A percentile compares a stretch with the other conserved stretches of the same genome.
Evolutionary conservation across 2,329 filamentous ascomycete genomes (phyloP).

Genomic region (Madurella fahalii): DNA sequence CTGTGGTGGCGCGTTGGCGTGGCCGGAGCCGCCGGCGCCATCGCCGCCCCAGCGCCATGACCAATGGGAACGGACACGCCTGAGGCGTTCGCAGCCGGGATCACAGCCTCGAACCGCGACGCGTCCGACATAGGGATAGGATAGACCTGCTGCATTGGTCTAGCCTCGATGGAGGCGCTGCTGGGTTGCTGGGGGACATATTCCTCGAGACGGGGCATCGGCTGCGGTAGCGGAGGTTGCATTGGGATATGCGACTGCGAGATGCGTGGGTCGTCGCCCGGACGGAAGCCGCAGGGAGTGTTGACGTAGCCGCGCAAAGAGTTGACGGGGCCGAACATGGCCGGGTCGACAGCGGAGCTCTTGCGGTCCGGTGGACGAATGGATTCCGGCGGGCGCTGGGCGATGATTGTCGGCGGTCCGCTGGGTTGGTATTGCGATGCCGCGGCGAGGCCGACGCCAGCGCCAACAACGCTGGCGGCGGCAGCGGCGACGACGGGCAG

Average conservation of each 20-base stretch:
- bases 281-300: conserved; percentile 51
- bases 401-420: conserved; percentile 26
- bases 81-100: conserved; percentile 40
- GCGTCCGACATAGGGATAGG: conserved; percentile 65
- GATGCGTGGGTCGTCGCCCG: conserved; percentile 26
- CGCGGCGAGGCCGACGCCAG: conserved; percentile 1
- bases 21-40: background rate
- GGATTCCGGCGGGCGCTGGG: conserved; percentile 28
- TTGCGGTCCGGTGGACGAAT: conserved; percentile 34
- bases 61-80: conserved; percentile 34
- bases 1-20: conserved; percentile 11
- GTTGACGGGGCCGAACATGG: conserved; percentile 57
- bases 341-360: conserved; percentile 53
- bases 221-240: conserved; percentile 31
- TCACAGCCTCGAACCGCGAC: conserved; percentile 54
- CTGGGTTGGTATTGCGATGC: conserved; percentile 37
- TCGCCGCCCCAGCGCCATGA: background rate
- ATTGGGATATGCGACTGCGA: conserved; percentile 24
- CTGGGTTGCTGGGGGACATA: conserved; percentile 24
- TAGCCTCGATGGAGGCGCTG: conserved; percentile 34
- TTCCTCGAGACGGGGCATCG: conserved; percentile 24
- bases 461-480: background rate
- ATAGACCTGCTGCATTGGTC: conserved; percentile 59
- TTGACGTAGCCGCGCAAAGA: conserved; percentile 55
- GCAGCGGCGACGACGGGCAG: conserved; percentile 25